A percentile compares a stretch with the other conserved stretches of the same genome.
Evolutionary conservation across 148 eudicot genomes (phyloP).

Genomic region (Vaccinium darrowii): DNA sequence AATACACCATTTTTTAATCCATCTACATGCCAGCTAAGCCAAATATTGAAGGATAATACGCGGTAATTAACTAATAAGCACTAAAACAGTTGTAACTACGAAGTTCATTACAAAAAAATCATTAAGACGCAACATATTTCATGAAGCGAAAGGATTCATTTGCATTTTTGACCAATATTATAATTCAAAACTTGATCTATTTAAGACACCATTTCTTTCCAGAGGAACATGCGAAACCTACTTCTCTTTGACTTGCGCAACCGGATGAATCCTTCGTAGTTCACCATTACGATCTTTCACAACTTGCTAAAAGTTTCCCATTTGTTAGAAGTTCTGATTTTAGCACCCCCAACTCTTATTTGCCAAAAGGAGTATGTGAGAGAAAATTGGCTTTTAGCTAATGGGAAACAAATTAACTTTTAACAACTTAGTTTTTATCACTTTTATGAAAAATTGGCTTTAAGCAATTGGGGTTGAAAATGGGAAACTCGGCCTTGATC

Average conservation of each 20-base stretch:
- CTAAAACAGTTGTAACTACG: background rate
- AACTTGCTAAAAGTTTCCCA: background rate
- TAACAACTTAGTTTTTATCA: too few relatives aligned
- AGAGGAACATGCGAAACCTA: background rate
- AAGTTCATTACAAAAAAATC: background rate
- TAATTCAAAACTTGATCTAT: background rate
- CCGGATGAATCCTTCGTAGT: background rate
- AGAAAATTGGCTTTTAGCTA: too few relatives aligned
- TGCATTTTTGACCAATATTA: background rate
- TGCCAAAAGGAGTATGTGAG: too few relatives aligned
- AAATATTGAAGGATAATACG: background rate
- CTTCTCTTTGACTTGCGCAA: background rate
- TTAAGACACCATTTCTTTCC: background rate
- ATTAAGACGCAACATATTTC: background rate
- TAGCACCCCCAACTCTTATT: too few relatives aligned
- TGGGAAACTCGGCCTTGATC: too few relatives aligned
- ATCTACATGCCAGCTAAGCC: background rate
- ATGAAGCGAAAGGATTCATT: background rate
- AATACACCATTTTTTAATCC: background rate
- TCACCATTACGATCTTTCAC: background rate
- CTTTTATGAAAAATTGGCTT: too few relatives aligned
- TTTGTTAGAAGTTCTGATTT: too few relatives aligned
- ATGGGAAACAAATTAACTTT: too few relatives aligned
- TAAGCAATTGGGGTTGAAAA: too few relatives aligned
- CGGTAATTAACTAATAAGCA: background rate